These are phyloP conservation scores for Sporisorium graminicola DNA, from an alignment of 1,284 basidiomycete genomes.

Conservation along the genomic window DNA sequence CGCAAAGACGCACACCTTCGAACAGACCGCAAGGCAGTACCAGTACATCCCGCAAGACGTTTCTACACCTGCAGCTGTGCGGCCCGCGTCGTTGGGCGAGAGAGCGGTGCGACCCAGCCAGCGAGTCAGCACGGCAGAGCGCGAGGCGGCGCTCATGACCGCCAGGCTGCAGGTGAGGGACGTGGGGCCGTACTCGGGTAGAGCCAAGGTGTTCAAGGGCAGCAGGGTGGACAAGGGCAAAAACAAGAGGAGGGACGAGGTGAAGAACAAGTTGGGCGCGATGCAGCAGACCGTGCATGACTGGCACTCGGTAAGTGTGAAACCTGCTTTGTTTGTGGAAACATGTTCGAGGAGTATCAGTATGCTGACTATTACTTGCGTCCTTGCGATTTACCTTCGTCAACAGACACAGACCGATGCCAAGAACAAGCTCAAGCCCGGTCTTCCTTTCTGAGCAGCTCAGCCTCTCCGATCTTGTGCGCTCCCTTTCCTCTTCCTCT, in stretches of 20 bases:
- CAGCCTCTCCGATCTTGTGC: no score
- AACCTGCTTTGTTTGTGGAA: background rate
- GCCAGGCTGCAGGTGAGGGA: constrained; percentile 26
- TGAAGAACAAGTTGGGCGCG: constrained; percentile 28
- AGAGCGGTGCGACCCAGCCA: constrained; percentile 18
- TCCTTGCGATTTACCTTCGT: background rate
- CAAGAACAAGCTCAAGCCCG: constrained; percentile 44
- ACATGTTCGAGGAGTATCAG: background rate
- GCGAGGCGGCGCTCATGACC: constrained; percentile 20
- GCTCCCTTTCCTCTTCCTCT: background rate
- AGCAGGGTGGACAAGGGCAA: constrained; percentile 46
- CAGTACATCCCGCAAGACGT: constrained; percentile 24
- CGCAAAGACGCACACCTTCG: constrained; percentile 24
- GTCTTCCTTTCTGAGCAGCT: constrained; percentile 37
- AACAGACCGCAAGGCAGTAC: constrained; percentile 22
- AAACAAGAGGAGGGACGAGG: constrained; percentile 15
- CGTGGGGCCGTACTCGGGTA: constrained; percentile 55
- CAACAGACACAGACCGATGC: constrained; percentile 22
- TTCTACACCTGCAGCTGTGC: background rate
- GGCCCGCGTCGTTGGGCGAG: constrained; percentile 9
- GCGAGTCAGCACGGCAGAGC: constrained; percentile 16
- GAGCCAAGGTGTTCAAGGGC: constrained; percentile 57
- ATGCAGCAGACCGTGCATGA: constrained; percentile 51
- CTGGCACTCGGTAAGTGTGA: constrained; percentile 34
- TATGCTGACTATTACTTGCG: background rate